These are phyloP conservation scores for Pezicula neosporulosa DNA, from an alignment of 2,329 filamentous ascomycete species.

Conservation along the genomic window DNA sequence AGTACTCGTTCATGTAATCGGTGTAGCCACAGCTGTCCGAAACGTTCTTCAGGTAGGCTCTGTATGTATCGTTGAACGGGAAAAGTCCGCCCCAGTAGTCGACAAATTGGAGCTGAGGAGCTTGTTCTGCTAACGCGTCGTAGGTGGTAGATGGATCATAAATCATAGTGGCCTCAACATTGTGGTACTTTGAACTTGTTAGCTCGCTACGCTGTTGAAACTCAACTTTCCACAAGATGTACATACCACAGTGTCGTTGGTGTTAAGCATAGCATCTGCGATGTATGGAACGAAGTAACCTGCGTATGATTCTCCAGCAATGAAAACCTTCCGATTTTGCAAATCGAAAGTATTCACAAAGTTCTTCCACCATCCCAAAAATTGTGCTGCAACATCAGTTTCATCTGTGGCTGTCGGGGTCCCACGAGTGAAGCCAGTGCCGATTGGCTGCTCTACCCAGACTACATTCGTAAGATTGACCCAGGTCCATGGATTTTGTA, in stretches of 20 bases:
- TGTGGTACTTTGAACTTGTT: conserved; percentile 52
- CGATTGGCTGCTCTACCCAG: conserved; percentile 28
- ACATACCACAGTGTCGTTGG: conserved; percentile 36
- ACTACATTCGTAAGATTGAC: conserved; percentile 26
- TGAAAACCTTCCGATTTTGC: conserved; percentile 65
- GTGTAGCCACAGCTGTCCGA: conserved; percentile 60
- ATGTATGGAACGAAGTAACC: conserved; percentile 70
- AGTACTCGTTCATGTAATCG: conserved; percentile 55
- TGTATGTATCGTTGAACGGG: conserved; percentile 59
- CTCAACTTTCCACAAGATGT: neutral
- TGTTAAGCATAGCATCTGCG: conserved; percentile 67
- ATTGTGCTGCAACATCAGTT: conserved; percentile 66
- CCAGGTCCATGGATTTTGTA: conserved; percentile 25
- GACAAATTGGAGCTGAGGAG: conserved; percentile 54
- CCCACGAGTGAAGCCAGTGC: conserved; percentile 25
- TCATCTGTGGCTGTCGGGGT: conserved; percentile 61
- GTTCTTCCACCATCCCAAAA: conserved; percentile 76
- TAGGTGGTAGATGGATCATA: conserved; percentile 66
- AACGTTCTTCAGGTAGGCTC: conserved; percentile 45
- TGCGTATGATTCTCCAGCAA: conserved; percentile 71
- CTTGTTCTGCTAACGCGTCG: conserved; percentile 37
- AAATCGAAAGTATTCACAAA: conserved; percentile 70
- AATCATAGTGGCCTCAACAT: conserved; percentile 66
- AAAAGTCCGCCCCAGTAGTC: conserved; percentile 59
- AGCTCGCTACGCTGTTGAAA: conserved; percentile 2